These are phyloP conservation scores for Floccularia luteovirens DNA, from an alignment of 768 basidiomycete genomes.

Conservation along the genomic window DNA sequence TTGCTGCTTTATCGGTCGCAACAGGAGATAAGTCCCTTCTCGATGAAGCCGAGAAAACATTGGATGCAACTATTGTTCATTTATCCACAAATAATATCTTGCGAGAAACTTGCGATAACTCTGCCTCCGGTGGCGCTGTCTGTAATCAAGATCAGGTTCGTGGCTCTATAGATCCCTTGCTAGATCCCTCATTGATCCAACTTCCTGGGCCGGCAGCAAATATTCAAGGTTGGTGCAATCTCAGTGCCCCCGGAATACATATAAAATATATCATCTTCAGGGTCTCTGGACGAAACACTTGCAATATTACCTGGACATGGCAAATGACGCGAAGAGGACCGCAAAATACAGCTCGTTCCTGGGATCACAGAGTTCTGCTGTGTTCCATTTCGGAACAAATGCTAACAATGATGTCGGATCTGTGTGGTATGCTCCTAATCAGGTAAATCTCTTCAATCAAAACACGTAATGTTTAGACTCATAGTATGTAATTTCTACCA, in stretches of 20 bases:
- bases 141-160: constrained; percentile 41
- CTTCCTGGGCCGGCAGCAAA: constrained; percentile 27
- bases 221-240: constrained; percentile 28
- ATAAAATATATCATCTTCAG: constrained; percentile 12
- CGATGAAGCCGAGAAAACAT: constrained; percentile 40
- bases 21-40: constrained; percentile 30
- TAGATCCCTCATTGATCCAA: neutral
- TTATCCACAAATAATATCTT: constrained; percentile 34
- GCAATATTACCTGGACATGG: constrained; percentile 40
- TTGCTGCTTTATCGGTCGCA: constrained; percentile 35
- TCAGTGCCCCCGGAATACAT: neutral
- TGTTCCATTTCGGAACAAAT: constrained; percentile 35
- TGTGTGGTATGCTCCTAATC: constrained; percentile 37
- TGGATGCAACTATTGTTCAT: constrained; percentile 38
- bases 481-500: too few relatives aligned
- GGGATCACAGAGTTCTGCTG: constrained; percentile 31
- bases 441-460: constrained; percentile 12
- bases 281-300: constrained; percentile 48
- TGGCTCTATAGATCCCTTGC: neutral
- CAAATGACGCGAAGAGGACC: constrained; percentile 29
- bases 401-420: constrained; percentile 32
- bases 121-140: constrained; percentile 23
- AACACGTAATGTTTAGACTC: too few relatives aligned
- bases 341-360: constrained; percentile 35
- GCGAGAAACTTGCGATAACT: constrained; percentile 46